Base-by-base conservation (phyloP, 2,329 filamentous ascomycete species). In the Ophiostoma novo-ulmi region DNA sequence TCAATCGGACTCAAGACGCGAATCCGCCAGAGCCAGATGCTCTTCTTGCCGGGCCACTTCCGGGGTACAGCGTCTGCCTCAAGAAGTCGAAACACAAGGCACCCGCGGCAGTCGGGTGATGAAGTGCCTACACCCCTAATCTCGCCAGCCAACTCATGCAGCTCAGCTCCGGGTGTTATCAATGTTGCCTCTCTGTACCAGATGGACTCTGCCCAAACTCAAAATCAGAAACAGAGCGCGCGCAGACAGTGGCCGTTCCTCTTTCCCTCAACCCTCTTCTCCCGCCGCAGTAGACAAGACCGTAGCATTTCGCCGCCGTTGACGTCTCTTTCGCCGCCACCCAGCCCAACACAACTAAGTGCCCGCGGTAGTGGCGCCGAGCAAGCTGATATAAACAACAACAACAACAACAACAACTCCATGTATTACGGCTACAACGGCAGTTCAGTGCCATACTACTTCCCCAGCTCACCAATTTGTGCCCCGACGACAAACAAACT, bases 41-140 rank as follows among this genome's bases (percentile, higher is more conserved):
- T 70, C 4, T 70, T 69, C 13, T 36, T 58, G 13, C 71, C 58
- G 1, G 17, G 75, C 70, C 73, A 78, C 58, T 70, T 69, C 71
- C 44, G 67, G 1, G 36, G 61, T 20, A 3, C 52, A 31, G n/a
- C n/a, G 2, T 58, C 22, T 22, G 22, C 55, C 5, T 22, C 5
- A 17, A 26, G 61, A 7, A 20, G 61, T 17, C 61, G 35, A 6
- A 39, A 22, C 10, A 3, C 20, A n/a, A 36, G 63, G 36, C 63
- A 39, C 10, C 63, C 63, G 1, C 35, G 2, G n/a, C 36, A 39
- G 20, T 22, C 38, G 10, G 68, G 48, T 1, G 20, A 22, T 5
- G 75, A 5, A 72, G 81, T 81, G 1, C 80, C 79, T 0, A 81
- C 81, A 17, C 81, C 81, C 2, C 76, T 85, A 0, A 80, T 82